These are phyloP conservation scores for Neltuma alba DNA, from an alignment of 306 rosid species.

Conservation along the genomic window DNA sequence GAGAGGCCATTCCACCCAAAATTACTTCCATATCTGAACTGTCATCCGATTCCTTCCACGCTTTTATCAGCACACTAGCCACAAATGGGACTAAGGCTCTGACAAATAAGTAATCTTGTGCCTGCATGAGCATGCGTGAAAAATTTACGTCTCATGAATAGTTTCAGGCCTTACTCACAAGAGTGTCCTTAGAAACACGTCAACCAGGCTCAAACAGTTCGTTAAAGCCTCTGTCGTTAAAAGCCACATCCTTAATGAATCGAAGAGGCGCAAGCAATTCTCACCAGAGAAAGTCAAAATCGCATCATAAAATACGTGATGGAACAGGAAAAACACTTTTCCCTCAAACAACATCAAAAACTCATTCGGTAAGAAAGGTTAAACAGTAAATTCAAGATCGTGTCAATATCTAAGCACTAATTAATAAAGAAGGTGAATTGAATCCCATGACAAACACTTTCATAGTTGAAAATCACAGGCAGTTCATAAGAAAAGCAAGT, in stretches of 20 bases:
- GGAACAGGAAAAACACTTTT: too few relatives aligned
- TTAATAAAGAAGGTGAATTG: not conserved
- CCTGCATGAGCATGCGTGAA: constrained; percentile 43
- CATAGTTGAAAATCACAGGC: not conserved
- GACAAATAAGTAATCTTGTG: constrained; percentile 78
- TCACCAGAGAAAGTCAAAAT: too few relatives aligned
- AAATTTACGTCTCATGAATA: not conserved
- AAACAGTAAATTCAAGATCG: not conserved
- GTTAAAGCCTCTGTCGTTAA: not conserved
- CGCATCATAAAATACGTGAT: not conserved
- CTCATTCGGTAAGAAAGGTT: not conserved
- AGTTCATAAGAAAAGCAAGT: not conserved
- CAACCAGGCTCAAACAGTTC: not conserved
- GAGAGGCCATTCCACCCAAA: constrained; percentile 60
- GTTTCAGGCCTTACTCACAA: not conserved
- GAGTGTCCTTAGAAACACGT: not conserved
- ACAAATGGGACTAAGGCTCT: constrained; percentile 69
- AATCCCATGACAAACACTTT: constrained; percentile 6
- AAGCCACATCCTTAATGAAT: not conserved
- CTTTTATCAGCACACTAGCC: constrained; percentile 65
- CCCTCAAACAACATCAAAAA: not conserved
- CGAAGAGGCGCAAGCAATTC: too few relatives aligned
- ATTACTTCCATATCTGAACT: constrained; percentile 61
- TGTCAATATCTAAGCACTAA: not conserved
- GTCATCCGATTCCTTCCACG: constrained; percentile 67